A percentile compares a stretch with the other conserved stretches of the same genome.
Conservation (phyloP, 805 yeast genomes). For the Starmerella bombi region DNA sequence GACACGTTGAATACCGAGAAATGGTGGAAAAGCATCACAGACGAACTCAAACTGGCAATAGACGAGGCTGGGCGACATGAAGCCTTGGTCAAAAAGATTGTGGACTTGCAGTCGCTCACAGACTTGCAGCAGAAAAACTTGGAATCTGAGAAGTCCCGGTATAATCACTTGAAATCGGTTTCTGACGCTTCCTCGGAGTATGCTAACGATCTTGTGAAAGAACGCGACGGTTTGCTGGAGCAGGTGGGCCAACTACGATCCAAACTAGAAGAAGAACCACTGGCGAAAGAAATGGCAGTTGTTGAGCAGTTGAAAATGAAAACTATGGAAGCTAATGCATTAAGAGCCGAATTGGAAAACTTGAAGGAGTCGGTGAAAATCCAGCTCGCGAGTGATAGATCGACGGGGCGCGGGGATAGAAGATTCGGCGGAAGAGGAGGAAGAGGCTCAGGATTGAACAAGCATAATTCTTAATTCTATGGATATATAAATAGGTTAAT, state of each 20-base stretch:
- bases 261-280: conserved; percentile 30
- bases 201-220: conserved; percentile 10
- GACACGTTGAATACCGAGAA: conserved; percentile 13
- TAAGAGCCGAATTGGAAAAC: conserved; percentile 21
- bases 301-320: conserved; percentile 24
- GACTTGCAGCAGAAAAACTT: conserved; percentile 16
- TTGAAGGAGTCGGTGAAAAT: conserved; percentile 26
- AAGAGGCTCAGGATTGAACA: conserved; percentile 12
- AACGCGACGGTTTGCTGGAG: conserved; percentile 2
- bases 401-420: conserved; percentile 8
- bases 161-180: conserved; percentile 24
- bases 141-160: conserved; percentile 33
- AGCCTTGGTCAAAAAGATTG: background rate
- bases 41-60: conserved; percentile 33
- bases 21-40: conserved; percentile 21
- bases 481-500: no score
- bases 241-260: conserved; percentile 36
- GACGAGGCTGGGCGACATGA: conserved; percentile 30
- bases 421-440: conserved; percentile 14
- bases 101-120: background rate
- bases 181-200: conserved; percentile 23
- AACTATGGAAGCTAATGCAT: conserved; percentile 23
- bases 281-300: conserved; percentile 20
- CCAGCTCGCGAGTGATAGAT: conserved; percentile 8
- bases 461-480: background rate